Base-by-base conservation (phyloP, 208 protist species). In the Sergeia podlipaevii region DNA sequence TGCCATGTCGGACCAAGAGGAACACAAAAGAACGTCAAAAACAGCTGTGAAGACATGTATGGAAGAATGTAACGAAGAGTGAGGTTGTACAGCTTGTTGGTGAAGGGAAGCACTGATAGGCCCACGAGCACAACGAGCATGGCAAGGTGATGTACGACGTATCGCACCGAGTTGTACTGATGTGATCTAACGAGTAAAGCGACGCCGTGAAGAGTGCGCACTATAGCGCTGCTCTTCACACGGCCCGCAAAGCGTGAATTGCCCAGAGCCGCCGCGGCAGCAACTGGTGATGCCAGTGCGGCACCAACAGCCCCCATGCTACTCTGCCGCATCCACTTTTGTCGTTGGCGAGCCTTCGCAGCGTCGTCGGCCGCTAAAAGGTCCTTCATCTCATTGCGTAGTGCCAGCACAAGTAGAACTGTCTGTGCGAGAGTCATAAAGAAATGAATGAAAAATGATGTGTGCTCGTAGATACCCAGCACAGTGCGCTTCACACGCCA, bases 381-480 rank as follows among this genome's bases (percentile, higher is more conserved):
- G n/a, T 71, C 57, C 6, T 44, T 7, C 41, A 93, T 62, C 34
- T 90, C 79, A 36, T 89, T 87, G 2, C 79, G 76, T 65, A 93
- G 65, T 21, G 69, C 80, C 29, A 85, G 33, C 10, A 85, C 38
- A 38, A 91, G 70, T 46, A 89, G 38, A 29, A 56, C 39, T 15
- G 76, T 87, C 61, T 93, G 86, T 24, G 83, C n/a, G 10, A 89
- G 23, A 4, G 54, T 58, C 0, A 87, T 63, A 42, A 80, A 61
- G 13, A 86, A 39, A 24, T 91, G 77, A 23, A 75, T 73, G n/a
- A 74, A 80, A 47, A 91, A 69, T n/a, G 74, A 77, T 1, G 81
- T 88, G 4, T 18, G 33, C 32, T 39, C 65, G 70, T 93, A 91
- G 18, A 49, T 70, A 4, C 43, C 26, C 41, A 77, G 44, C 15